Conservation (phyloP, 495 filamentous ascomycete genomes). For the Aspergillus saccharolyticus region DNA sequence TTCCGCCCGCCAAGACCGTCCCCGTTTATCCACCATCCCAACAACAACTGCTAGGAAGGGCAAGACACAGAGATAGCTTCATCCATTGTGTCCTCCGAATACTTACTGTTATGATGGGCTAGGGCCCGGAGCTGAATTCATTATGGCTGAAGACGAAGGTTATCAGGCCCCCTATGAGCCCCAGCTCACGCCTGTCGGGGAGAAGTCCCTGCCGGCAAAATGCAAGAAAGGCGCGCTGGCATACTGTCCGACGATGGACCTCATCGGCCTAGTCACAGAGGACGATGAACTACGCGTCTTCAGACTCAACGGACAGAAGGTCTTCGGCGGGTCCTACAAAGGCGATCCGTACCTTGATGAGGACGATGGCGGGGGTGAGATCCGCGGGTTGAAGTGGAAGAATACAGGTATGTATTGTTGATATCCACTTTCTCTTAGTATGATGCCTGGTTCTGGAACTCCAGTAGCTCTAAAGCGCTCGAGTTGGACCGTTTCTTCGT, state of each 20-base stretch:
- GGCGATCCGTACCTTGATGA: slow-evolving; percentile 46
- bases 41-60: slow-evolving; percentile 6
- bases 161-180: slow-evolving; percentile 18
- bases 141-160: slow-evolving; percentile 25
- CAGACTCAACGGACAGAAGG: slow-evolving; percentile 62
- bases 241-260: slow-evolving; percentile 79
- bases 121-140: slow-evolving; percentile 1
- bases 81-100: neutral
- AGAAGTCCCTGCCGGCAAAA: slow-evolving; percentile 52
- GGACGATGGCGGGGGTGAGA: slow-evolving; percentile 48
- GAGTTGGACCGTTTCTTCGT: neutral
- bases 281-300: slow-evolving; percentile 60
- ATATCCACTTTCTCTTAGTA: neutral
- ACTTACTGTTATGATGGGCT: slow-evolving; percentile 14
- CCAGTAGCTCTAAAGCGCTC: too few species aligned
- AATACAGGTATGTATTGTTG: slow-evolving; percentile 58
- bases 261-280: slow-evolving; percentile 65
- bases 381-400: slow-evolving; percentile 66
- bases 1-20: slow-evolving; percentile 3
- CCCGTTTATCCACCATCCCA: slow-evolving; percentile 18
- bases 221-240: slow-evolving; percentile 54
- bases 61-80: neutral
- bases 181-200: slow-evolving; percentile 44
- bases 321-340: slow-evolving; percentile 54
- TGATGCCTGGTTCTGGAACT: too few species aligned